Base-by-base conservation (phyloP, 495 filamentous ascomycete genomes). In the Xylaria curta region DNA sequence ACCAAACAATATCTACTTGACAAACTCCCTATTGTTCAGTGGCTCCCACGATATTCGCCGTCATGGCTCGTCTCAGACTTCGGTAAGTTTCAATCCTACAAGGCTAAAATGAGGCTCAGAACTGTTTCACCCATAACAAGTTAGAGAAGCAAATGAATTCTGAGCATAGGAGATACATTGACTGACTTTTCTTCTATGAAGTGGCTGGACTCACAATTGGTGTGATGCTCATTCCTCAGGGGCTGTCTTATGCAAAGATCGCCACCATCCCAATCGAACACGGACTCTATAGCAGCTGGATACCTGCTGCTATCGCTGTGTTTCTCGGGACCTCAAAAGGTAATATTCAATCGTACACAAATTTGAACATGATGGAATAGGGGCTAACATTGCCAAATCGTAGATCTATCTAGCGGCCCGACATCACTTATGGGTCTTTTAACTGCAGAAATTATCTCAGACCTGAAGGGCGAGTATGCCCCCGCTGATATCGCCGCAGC, bases 251-350 rank as follows among this genome's bases (percentile, higher is more conserved):
- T 72, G 85, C 86, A 3, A 86, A 86, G 69, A 84, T 87, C 68
- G 85, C 86, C 6, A 86, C 81, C 1, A 86, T 87, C 62, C 85
- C 86, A 0, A 83, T 86, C 12, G 79, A 85, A 67, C 83, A 85
- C 77, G 85, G 85, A 13, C 82, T 89, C 21, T 84, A 85, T 75
- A 85, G 85, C 6, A 84, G 82, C 72, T 89, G 87, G 87, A 72
- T 88, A 26, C 86, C 87, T 1, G 80, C 82, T 19, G 76, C 80
- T 15, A 75, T 87, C 15, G 86, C 85, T 69, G 80, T 85, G 4
- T 81, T 89, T 53, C 88, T 89, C 83, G 87, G 86, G 3, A 86
- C 86, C 3, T 86, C 86, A 15, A 88, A 89, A 70, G 86, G 87
- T 85, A 71, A 69, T 79, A 61, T 13, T n/a, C 44, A 9, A 58